phyloP scores from a whole-genome alignment of 2,329 filamentous ascomycete genomes.

The Akanthomyces lecanii region DNA sequence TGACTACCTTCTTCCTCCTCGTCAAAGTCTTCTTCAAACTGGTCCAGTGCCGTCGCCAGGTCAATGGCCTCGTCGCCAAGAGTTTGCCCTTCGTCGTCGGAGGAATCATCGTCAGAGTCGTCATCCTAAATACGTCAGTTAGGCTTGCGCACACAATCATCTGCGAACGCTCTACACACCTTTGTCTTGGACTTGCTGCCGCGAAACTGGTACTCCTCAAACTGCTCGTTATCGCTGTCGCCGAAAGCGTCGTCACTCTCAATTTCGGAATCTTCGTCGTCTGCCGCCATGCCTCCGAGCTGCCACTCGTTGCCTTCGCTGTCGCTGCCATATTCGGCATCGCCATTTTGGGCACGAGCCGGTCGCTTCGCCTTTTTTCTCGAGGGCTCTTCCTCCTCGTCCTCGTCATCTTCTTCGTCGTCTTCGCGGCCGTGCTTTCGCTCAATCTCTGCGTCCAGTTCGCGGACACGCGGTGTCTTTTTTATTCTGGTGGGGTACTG shows the following conservation, averaged over 20 bases:
- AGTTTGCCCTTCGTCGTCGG: slow-evolving; percentile 53
- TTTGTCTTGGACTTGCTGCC: slow-evolving; percentile 37
- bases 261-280: slow-evolving; percentile 60
- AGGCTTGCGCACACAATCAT: not conserved
- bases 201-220: slow-evolving; percentile 64
- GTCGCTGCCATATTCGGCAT: slow-evolving; percentile 72
- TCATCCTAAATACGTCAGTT: slow-evolving; percentile 37
- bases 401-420: slow-evolving; percentile 47
- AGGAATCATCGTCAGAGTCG: slow-evolving; percentile 54
- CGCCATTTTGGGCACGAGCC: slow-evolving; percentile 45
- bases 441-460: slow-evolving; percentile 46
- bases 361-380: slow-evolving; percentile 41
- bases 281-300: slow-evolving; percentile 57
- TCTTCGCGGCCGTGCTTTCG: slow-evolving; percentile 42
- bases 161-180: not conserved
- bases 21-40: slow-evolving; percentile 47
- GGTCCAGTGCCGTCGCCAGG: slow-evolving; percentile 53
- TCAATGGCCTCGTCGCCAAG: slow-evolving; percentile 58
- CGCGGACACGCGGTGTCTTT: slow-evolving; percentile 47
- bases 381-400: slow-evolving; percentile 53
- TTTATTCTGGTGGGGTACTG: slow-evolving; percentile 46
- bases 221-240: slow-evolving; percentile 80
- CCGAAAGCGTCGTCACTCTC: slow-evolving; percentile 79
- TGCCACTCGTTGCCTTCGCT: slow-evolving; percentile 84
- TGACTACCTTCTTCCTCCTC: slow-evolving; percentile 45